These are phyloP conservation scores for Globisporangium polare DNA, from an alignment of 352 stramenopile species.

Conservation along the genomic window DNA sequence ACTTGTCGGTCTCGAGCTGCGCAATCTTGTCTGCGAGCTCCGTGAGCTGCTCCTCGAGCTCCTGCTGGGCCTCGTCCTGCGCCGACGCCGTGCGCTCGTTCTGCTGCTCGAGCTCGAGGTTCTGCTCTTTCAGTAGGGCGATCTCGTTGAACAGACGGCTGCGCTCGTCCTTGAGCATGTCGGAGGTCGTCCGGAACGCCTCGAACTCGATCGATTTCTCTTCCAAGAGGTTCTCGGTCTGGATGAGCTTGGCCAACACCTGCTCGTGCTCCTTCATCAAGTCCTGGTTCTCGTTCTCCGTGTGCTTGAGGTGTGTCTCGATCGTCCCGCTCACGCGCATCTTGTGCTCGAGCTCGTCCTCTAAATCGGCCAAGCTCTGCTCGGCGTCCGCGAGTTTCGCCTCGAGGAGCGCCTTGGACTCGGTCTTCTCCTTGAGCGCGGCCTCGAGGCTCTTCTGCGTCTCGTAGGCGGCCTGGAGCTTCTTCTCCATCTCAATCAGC, in stretches of 20 bases:
- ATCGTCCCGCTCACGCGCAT: conserved; percentile 43
- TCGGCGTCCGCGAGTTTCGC: conserved; percentile 37
- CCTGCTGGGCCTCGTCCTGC: conserved; percentile 45
- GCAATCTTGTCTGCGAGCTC: conserved; percentile 54
- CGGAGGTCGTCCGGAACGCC: conserved; percentile 49
- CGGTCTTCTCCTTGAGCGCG: conserved; percentile 42
- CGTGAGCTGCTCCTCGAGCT: conserved; percentile 55
- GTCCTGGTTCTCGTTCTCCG: conserved; percentile 45
- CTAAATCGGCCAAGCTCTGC: conserved; percentile 44
- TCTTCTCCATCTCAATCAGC: conserved; percentile 66
- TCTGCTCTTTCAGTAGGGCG: conserved; percentile 43
- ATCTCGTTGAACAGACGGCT: conserved; percentile 54
- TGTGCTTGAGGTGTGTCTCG: conserved; percentile 40
- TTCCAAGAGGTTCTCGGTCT: conserved; percentile 43
- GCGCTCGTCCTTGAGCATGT: conserved; percentile 60
- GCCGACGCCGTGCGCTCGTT: conserved; percentile 30
- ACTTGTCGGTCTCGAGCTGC: conserved; percentile 52
- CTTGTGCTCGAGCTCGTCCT: conserved; percentile 57
- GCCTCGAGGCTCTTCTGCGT: conserved; percentile 49
- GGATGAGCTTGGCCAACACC: conserved; percentile 45
- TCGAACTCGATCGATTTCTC: conserved; percentile 66
- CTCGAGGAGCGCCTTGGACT: conserved; percentile 46
- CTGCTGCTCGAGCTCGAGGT: conserved; percentile 42
- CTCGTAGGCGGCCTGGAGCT: conserved; percentile 58
- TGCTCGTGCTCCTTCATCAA: conserved; percentile 40